Evolutionary conservation across 2,329 filamentous ascomycete genomes (phyloP).

Genomic region (Xylariales sp.): DNA sequence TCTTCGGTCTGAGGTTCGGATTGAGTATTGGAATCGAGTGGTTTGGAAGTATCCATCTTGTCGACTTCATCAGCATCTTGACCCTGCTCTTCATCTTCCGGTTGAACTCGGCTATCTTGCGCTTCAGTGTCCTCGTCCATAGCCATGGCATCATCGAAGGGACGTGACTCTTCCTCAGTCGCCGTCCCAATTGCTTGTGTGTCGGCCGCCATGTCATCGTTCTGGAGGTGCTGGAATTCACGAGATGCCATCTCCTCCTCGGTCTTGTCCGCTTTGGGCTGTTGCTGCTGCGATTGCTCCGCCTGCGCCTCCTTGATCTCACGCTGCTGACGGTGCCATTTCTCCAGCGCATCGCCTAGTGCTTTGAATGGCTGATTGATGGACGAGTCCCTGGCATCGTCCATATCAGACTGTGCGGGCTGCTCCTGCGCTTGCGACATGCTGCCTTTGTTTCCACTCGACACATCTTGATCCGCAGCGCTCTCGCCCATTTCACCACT

Average conservation of each 20-base stretch:
- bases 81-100: conserved; percentile 42
- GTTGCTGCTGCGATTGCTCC: conserved; percentile 38
- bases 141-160: conserved; percentile 84
- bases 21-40: conserved; percentile 33
- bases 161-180: conserved; percentile 78
- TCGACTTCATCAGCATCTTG: conserved; percentile 45
- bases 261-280: conserved; percentile 46
- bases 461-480: conserved; percentile 58
- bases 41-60: conserved; percentile 38
- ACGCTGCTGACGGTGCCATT: conserved; percentile 84
- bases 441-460: conserved; percentile 58
- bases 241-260: conserved; percentile 53
- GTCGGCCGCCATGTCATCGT: conserved; percentile 77
- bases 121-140: conserved; percentile 66
- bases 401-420: conserved; percentile 37
- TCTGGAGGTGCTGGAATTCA: conserved; percentile 91
- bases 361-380: conserved; percentile 80
- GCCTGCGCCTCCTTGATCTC: conserved; percentile 67
- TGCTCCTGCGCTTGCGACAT: conserved; percentile 44
- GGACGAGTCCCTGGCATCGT: conserved; percentile 35
- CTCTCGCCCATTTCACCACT: conserved; percentile 63
- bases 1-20: conserved; percentile 47
- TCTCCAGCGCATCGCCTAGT: conserved; percentile 85
- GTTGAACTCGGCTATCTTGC: conserved; percentile 41
- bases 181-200: conserved; percentile 88